A percentile compares a stretch with the other conserved stretches of the same genome.
phyloP scores from a whole-genome alignment of 176 grass and related monocot genomes.

The Alloteropsis semialata region DNA sequence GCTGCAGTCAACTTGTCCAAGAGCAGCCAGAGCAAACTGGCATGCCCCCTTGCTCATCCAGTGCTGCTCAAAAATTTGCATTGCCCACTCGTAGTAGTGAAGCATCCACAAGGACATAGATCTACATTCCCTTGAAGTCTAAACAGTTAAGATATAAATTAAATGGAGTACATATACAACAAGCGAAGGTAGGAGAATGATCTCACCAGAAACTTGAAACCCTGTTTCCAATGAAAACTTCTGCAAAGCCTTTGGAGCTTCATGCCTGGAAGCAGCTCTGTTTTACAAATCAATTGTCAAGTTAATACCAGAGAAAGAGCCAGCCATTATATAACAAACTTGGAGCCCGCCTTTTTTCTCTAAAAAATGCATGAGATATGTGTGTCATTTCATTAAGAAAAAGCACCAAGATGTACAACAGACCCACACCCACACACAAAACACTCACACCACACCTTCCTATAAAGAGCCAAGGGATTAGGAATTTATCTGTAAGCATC shows the following conservation, averaged over 20 bases:
- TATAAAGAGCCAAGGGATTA: not conserved
- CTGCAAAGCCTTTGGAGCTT: constrained; percentile 64
- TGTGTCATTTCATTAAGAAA: not conserved
- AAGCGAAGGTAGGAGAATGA: constrained; percentile 26
- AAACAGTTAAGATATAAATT: constrained; percentile 2
- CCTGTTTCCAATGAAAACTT: constrained; percentile 75
- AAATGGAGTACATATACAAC: constrained; percentile 5
- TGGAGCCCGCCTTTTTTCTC: too few species aligned
- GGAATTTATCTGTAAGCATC: not conserved
- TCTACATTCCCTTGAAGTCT: constrained; percentile 53
- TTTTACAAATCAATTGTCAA: constrained; percentile 22
- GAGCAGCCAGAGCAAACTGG: constrained; percentile 92
- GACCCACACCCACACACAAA: too few species aligned
- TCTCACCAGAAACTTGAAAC: constrained; percentile 78
- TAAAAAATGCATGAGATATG: too few species aligned
- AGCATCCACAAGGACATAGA: constrained; percentile 70
- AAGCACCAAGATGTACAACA: not conserved
- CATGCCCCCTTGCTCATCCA: constrained; percentile 73
- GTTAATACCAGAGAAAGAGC: constrained; percentile 21
- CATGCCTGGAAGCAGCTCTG: constrained; percentile 76
- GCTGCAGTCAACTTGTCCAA: constrained; percentile 84
- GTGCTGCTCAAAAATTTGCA: constrained; percentile 86
- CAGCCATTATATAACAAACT: not conserved
- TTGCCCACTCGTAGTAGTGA: constrained; percentile 91
- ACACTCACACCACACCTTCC: too few species aligned